Conservation (phyloP, 352 stramenopile genomes). For the Globisporangium cystogenes region DNA sequence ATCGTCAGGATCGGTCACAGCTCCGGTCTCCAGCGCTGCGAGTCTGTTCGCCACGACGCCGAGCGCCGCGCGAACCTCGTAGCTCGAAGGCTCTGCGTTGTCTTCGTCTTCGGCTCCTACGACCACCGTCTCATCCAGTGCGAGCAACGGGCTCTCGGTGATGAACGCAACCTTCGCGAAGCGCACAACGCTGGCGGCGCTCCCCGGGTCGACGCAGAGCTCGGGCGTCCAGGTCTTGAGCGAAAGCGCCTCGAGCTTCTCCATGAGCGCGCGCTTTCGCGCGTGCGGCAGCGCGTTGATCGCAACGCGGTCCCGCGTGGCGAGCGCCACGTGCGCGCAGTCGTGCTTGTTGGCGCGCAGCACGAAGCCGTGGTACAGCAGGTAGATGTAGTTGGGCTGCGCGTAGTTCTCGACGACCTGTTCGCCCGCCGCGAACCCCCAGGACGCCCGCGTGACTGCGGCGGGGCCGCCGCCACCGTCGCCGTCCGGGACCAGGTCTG, state of each 20-base stretch:
- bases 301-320: slow-evolving; percentile 8
- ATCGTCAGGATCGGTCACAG: slow-evolving; percentile 1
- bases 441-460: slow-evolving; percentile 72
- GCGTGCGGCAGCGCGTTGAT: slow-evolving; percentile 9
- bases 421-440: slow-evolving; percentile 49
- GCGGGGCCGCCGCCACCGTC: slow-evolving; percentile 8
- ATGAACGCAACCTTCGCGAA: slow-evolving; percentile 26
- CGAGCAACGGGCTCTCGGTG: slow-evolving; percentile 12
- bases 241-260: slow-evolving; percentile 16
- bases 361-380: slow-evolving; percentile 91
- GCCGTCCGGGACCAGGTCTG: slow-evolving; percentile 17
- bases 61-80: background rate
- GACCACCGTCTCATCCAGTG: slow-evolving; percentile 4
- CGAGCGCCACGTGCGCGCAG: slow-evolving; percentile 64
- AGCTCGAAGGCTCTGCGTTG: too few species aligned
- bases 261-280: slow-evolving; percentile 12
- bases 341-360: slow-evolving; percentile 76
- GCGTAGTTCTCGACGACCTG: slow-evolving; percentile 93
- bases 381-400: slow-evolving; percentile 92
- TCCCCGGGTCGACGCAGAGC: slow-evolving; percentile 21
- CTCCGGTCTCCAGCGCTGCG: slow-evolving; percentile 2
- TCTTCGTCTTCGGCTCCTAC: too few species aligned
- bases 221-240: slow-evolving; percentile 33
- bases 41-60: slow-evolving; percentile 1
- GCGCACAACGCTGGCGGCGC: slow-evolving; percentile 4